A percentile compares a stretch with the other conserved stretches of the same genome.
phyloP scores from a whole-genome alignment of 441 rosid genomes.

The Jatropha multifida region DNA sequence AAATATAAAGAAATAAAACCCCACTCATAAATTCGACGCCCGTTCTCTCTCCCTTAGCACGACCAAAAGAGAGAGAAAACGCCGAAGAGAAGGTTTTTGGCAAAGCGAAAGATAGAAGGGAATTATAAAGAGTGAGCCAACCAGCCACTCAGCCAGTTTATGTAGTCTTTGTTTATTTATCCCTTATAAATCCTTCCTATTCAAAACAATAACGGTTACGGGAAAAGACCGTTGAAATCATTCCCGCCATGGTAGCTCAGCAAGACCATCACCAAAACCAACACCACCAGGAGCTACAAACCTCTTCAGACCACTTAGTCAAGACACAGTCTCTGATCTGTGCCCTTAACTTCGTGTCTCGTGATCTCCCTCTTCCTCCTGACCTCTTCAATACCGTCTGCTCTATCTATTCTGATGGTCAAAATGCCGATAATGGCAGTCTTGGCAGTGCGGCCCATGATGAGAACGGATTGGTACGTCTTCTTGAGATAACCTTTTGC shows the following conservation, averaged over 20 bases:
- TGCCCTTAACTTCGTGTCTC: slow-evolving; percentile 85
- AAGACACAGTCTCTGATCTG: slow-evolving; percentile 74
- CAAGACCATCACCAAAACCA: slow-evolving; percentile 43
- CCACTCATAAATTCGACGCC: neutral
- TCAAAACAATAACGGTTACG: slow-evolving; percentile 13
- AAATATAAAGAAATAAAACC: neutral
- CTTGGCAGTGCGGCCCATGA: slow-evolving; percentile 17
- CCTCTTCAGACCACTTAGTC: slow-evolving; percentile 41
- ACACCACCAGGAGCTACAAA: slow-evolving; percentile 21
- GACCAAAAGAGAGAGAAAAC: slow-evolving; percentile 17
- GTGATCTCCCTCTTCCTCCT: slow-evolving; percentile 90
- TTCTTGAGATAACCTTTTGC: slow-evolving; percentile 23
- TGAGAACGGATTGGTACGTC: slow-evolving; percentile 48
- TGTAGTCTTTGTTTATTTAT: neutral
- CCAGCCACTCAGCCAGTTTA: neutral
- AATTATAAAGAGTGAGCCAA: neutral
- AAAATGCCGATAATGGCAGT: slow-evolving; percentile 22
- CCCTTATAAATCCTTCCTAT: neutral
- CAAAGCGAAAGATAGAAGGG: slow-evolving; percentile 10
- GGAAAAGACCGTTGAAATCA: slow-evolving; percentile 23
- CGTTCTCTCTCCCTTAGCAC: neutral
- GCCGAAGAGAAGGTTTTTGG: slow-evolving; percentile 26
- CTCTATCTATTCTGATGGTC: slow-evolving; percentile 54
- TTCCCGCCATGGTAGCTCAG: slow-evolving; percentile 88
- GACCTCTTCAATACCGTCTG: slow-evolving; percentile 67